Conservation (phyloP, 306 rosid genomes). For the Prunus mira region DNA sequence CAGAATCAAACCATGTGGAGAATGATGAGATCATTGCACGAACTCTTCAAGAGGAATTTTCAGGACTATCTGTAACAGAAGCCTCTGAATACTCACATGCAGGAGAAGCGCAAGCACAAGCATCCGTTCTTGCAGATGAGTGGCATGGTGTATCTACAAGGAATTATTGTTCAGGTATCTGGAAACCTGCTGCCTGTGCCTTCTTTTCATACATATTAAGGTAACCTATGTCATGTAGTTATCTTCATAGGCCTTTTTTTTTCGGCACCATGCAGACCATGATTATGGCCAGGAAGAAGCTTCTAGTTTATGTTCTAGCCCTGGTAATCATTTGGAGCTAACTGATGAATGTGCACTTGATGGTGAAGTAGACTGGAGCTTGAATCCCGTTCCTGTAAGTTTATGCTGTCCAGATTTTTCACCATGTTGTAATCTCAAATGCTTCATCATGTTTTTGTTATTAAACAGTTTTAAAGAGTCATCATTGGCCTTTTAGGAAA, state of each 20-base stretch:
- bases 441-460: not conserved
- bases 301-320: conserved; percentile 63
- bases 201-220: not conserved
- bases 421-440: conserved; percentile 14
- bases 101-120: conserved; percentile 44
- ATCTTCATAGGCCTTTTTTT: conserved; percentile 7
- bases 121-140: conserved; percentile 39
- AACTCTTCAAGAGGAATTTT: conserved; percentile 76
- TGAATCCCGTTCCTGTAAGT: conserved; percentile 77
- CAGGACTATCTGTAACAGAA: conserved; percentile 49
- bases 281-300: conserved; percentile 35
- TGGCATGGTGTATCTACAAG: conserved; percentile 51
- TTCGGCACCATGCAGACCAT: conserved; percentile 36
- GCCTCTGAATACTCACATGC: conserved; percentile 38
- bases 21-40: conserved; percentile 78
- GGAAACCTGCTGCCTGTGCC: conserved; percentile 11
- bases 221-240: conserved; percentile 15
- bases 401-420: conserved; percentile 9
- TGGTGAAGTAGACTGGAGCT: conserved; percentile 54
- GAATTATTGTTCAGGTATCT: conserved; percentile 52
- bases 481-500: not conserved
- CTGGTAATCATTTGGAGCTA: conserved; percentile 38
- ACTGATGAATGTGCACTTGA: conserved; percentile 46
- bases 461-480: not conserved
- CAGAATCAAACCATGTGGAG: conserved; percentile 50